phyloP scores from a whole-genome alignment of 495 filamentous ascomycete species.

The Daldinia vernicosa region DNA sequence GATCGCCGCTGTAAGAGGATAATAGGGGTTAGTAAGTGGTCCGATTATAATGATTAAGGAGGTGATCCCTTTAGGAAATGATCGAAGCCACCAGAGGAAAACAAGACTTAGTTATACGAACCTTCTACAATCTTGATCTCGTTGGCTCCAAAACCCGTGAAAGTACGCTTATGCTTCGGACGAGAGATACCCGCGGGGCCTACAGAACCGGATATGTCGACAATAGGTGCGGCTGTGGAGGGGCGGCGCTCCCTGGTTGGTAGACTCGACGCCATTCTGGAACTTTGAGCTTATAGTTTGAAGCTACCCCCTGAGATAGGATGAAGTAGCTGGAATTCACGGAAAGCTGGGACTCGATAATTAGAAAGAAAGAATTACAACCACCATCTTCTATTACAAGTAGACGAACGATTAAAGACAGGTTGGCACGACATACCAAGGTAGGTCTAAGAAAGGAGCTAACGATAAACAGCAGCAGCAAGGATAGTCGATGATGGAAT shows the following conservation, averaged over 20 bases:
- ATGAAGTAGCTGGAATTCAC: background rate
- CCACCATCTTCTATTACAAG: constrained; percentile 10
- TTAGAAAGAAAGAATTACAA: constrained; percentile 12
- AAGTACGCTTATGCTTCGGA: constrained; percentile 94
- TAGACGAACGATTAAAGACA: constrained; percentile 2
- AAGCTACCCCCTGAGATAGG: constrained; percentile 5
- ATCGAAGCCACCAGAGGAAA: background rate
- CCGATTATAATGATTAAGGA: constrained; percentile 8
- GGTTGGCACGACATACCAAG: constrained; percentile 22
- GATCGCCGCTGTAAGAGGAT: constrained; percentile 64
- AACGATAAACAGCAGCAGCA: constrained; percentile 16
- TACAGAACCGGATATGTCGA: constrained; percentile 82
- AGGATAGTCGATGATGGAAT: constrained; percentile 29
- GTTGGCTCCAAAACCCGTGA: constrained; percentile 85
- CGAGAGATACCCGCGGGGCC: constrained; percentile 73
- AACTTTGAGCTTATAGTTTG: constrained; percentile 3
- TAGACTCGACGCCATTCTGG: constrained; percentile 51
- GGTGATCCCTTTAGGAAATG: constrained; percentile 47
- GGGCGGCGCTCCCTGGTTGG: constrained; percentile 67
- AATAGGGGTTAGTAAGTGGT: constrained; percentile 24
- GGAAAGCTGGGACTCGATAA: constrained; percentile 15
- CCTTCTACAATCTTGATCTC: constrained; percentile 95
- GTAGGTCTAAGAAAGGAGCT: constrained; percentile 4
- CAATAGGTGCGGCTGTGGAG: constrained; percentile 81
- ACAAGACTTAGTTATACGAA: constrained; percentile 42